phyloP scores from a whole-genome alignment of 176 grass and related monocot species.

The Elymus sibiricus region DNA sequence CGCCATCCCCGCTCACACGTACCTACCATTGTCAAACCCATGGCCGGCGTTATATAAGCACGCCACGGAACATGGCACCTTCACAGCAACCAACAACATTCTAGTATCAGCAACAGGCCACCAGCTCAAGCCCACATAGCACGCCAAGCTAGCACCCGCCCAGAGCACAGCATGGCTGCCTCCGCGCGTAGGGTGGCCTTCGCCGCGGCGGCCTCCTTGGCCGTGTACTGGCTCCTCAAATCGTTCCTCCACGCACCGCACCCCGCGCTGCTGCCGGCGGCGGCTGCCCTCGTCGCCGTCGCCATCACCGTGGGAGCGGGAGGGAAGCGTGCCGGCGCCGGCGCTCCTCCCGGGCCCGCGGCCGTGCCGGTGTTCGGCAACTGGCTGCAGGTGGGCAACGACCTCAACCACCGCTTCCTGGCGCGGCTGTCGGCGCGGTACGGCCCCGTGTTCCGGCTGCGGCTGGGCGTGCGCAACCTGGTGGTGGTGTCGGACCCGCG shows the following conservation, averaged over 20 bases:
- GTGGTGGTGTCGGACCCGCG: slow-evolving; percentile 70
- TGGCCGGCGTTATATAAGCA: neutral
- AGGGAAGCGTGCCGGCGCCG: neutral
- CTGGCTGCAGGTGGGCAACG: slow-evolving; percentile 90
- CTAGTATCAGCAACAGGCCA: neutral
- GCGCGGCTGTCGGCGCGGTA: slow-evolving; percentile 50
- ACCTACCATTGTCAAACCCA: neutral
- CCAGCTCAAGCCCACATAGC: neutral
- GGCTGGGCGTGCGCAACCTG: slow-evolving; percentile 80
- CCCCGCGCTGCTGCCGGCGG: slow-evolving; percentile 18
- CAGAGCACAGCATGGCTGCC: neutral
- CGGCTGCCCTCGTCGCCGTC: neutral
- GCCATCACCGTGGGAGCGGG: neutral
- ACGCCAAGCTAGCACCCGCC: neutral
- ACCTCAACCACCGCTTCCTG: slow-evolving; percentile 78
- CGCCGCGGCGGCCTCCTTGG: slow-evolving; percentile 17
- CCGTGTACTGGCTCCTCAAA: neutral
- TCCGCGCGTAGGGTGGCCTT: neutral
- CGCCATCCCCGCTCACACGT: neutral
- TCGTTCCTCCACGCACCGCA: slow-evolving; percentile 3
- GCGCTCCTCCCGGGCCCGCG: neutral
- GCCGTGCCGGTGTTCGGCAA: slow-evolving; percentile 62
- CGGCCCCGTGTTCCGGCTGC: slow-evolving; percentile 67
- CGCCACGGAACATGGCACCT: neutral
- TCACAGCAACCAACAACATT: neutral